Conservation (phyloP, 345 rosid genomes). For the Citrus inodora region DNA sequence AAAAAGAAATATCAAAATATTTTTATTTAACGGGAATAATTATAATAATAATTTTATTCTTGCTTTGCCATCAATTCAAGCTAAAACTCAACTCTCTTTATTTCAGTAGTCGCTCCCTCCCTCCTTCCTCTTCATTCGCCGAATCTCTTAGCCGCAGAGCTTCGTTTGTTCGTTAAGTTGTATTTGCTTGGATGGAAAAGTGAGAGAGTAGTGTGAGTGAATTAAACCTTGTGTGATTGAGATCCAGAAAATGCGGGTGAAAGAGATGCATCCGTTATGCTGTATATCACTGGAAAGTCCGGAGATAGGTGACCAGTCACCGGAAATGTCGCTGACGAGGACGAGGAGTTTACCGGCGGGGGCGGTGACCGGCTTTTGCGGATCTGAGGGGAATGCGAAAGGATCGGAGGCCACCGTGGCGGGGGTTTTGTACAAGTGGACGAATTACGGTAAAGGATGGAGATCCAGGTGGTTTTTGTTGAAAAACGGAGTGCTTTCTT, state of each 20-base stretch:
- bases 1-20: background rate
- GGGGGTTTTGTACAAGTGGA: conserved; percentile 92
- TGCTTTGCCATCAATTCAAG: conserved; percentile 24
- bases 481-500: conserved; percentile 72
- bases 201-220: conserved; percentile 3
- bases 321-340: conserved; percentile 52
- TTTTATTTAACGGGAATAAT: background rate
- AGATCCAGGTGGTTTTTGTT: conserved; percentile 94
- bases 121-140: conserved; percentile 20
- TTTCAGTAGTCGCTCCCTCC: conserved; percentile 27
- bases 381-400: conserved; percentile 41
- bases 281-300: conserved; percentile 82
- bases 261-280: conserved; percentile 92
- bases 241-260: conserved; percentile 68
- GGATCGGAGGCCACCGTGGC: conserved; percentile 77
- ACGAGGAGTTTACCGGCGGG: conserved; percentile 69
- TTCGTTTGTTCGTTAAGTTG: background rate
- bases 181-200: background rate
- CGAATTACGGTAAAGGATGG: conserved; percentile 98
- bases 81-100: conserved; percentile 8
- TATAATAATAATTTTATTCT: conserved; percentile 4
- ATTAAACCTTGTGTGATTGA: conserved; percentile 18
- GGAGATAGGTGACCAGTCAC: conserved; percentile 54
- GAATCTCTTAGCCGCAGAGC: conserved; percentile 47
- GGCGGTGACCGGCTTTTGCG: conserved; percentile 21